Conservation (phyloP, 2,329 filamentous ascomycete genomes). For the Colletotrichum sp. region DNA sequence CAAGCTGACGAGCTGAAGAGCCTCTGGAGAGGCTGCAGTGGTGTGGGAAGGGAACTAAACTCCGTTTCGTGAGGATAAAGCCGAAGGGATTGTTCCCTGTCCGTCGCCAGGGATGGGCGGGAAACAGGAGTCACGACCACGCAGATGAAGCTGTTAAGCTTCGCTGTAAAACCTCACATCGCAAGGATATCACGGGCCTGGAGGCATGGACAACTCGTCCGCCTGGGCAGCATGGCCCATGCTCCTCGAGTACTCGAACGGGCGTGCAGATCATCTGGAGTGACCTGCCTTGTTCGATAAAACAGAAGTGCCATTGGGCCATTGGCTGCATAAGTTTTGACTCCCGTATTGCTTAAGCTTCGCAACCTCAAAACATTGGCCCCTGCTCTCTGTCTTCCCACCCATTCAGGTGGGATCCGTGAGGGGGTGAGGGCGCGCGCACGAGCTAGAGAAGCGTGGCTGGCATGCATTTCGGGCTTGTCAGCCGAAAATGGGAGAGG, state of each 20-base stretch:
- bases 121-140: not conserved
- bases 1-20: not conserved
- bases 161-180: not conserved
- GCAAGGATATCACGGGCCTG: not conserved
- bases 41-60: not conserved
- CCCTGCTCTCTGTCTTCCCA: not conserved
- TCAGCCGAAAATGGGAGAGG: not conserved
- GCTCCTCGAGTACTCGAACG: not conserved
- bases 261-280: not conserved
- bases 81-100: not conserved
- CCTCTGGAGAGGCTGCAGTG: not conserved
- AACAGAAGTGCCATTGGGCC: not conserved
- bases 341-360: not conserved
- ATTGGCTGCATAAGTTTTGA: not conserved
- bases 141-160: not conserved
- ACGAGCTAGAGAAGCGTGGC: not conserved
- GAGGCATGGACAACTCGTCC: not conserved
- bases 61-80: not conserved
- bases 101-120: not conserved
- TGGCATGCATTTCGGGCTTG: not conserved
- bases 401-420: not conserved
- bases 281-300: not conserved
- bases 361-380: not conserved
- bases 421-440: not conserved
- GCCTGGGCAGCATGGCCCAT: not conserved